A percentile compares a stretch with the other conserved stretches of the same genome.
phyloP scores from a whole-genome alignment of 2,329 filamentous ascomycete genomes.

The Calonectria multiphialidica region DNA sequence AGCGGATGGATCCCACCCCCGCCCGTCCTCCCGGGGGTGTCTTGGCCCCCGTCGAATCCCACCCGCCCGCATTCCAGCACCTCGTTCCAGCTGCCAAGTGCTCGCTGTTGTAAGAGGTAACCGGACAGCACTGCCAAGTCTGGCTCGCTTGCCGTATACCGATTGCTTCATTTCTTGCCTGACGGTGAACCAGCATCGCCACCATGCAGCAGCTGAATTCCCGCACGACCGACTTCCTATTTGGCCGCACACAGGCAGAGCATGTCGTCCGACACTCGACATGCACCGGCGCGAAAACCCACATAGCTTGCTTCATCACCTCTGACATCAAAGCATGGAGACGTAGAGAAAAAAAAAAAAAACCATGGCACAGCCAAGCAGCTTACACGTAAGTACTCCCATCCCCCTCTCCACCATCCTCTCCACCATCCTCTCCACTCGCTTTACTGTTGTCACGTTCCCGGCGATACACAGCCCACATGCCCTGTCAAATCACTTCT shows the following conservation, averaged over 20 bases:
- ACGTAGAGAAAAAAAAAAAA: neutral
- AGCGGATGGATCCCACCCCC: slow-evolving; percentile 15
- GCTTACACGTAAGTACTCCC: slow-evolving; percentile 1
- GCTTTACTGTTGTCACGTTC: neutral
- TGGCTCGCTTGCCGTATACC: slow-evolving; percentile 7
- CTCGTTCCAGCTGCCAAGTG: slow-evolving; percentile 28
- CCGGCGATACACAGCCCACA: slow-evolving; percentile 2
- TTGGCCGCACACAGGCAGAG: neutral
- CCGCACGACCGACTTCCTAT: neutral
- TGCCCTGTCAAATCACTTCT: neutral
- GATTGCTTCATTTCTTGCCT: slow-evolving; percentile 9
- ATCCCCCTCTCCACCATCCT: slow-evolving; percentile 1
- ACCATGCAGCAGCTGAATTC: neutral
- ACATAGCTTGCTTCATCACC: neutral
- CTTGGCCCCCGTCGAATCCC: neutral
- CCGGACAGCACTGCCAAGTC: slow-evolving; percentile 4
- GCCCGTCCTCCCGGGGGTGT: neutral
- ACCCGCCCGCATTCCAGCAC: slow-evolving; percentile 28
- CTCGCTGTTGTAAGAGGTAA: slow-evolving; percentile 25
- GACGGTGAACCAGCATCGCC: slow-evolving; percentile 3
- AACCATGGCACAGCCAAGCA: neutral
- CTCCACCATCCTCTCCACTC: slow-evolving; percentile 6
- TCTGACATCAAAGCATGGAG: neutral
- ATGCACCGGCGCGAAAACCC: neutral
- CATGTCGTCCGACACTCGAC: neutral